These are phyloP conservation scores for Colletotrichum sp. DNA, from an alignment of 2,329 filamentous ascomycete species.

Conservation along the genomic window DNA sequence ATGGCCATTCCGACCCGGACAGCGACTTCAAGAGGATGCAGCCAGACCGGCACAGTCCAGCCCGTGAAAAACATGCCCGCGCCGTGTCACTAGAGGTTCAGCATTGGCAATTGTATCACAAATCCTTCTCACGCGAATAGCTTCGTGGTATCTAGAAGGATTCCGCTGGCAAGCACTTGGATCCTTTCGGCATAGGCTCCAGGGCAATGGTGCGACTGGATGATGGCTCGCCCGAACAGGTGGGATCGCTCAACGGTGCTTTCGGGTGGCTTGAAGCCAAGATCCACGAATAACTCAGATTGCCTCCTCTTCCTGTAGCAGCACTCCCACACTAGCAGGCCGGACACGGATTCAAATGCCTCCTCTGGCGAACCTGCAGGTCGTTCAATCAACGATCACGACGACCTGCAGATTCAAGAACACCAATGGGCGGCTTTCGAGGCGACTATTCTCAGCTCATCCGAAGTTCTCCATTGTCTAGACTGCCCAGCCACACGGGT, in stretches of 20 bases:
- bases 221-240: neutral
- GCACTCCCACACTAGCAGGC: neutral
- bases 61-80: neutral
- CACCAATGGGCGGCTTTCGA: neutral
- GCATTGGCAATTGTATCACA: neutral
- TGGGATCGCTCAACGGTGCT: neutral
- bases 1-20: neutral
- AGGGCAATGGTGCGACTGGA: neutral
- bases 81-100: neutral
- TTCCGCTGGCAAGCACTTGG: neutral
- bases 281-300: neutral
- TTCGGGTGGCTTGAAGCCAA: neutral
- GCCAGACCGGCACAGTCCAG: neutral
- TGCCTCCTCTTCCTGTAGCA: neutral
- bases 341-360: neutral
- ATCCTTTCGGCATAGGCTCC: neutral
- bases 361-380: neutral
- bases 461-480: neutral
- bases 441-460: neutral
- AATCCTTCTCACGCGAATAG: neutral
- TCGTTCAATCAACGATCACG: neutral
- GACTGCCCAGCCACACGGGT: conserved; percentile 1
- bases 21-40: neutral
- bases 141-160: neutral
- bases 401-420: neutral